A percentile compares a stretch with the other conserved stretches of the same genome.
These are phyloP conservation scores for Citrus australasica DNA, from an alignment of 345 rosid species.

Conservation along the genomic window DNA sequence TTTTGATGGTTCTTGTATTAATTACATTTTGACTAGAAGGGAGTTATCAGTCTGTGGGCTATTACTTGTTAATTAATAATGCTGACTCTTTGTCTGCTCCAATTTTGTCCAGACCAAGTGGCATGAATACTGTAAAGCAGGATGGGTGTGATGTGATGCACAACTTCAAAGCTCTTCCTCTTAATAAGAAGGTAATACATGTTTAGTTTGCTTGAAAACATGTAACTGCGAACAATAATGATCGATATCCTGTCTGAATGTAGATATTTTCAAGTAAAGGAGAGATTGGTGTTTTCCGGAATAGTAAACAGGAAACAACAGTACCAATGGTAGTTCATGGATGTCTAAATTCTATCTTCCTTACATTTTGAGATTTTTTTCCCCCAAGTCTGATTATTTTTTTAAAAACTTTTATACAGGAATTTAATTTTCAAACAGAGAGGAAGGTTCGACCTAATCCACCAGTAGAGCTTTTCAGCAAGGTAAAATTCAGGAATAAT, in stretches of 20 bases:
- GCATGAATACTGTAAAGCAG: slow-evolving; percentile 36
- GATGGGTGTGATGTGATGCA: slow-evolving; percentile 30
- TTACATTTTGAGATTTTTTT: background rate
- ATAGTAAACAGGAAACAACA: slow-evolving; percentile 69
- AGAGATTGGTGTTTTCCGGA: slow-evolving; percentile 65
- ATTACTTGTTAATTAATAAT: slow-evolving; percentile 10
- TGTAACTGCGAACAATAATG: background rate
- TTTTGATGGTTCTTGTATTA: background rate
- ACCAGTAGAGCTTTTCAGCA: slow-evolving; percentile 81
- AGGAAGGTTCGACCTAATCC: slow-evolving; percentile 56
- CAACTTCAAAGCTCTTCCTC: slow-evolving; percentile 63
- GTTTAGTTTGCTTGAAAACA: slow-evolving; percentile 10
- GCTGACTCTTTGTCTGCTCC: slow-evolving; percentile 13
- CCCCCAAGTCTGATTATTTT: slow-evolving; percentile 8
- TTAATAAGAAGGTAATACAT: slow-evolving; percentile 64
- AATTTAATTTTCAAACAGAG: slow-evolving; percentile 61
- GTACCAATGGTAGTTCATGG: slow-evolving; percentile 58
- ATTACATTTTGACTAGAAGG: background rate
- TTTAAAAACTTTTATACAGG: slow-evolving; percentile 41
- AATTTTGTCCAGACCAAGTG: slow-evolving; percentile 39
- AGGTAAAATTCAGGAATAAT: slow-evolving; percentile 43
- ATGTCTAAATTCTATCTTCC: background rate
- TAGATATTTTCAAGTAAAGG: slow-evolving; percentile 85
- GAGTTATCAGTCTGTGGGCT: background rate
- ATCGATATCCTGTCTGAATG: slow-evolving; percentile 8